Evolutionary conservation across 2,329 filamentous ascomycete genomes (phyloP).

Genomic region (Xylaria multiplex): DNA sequence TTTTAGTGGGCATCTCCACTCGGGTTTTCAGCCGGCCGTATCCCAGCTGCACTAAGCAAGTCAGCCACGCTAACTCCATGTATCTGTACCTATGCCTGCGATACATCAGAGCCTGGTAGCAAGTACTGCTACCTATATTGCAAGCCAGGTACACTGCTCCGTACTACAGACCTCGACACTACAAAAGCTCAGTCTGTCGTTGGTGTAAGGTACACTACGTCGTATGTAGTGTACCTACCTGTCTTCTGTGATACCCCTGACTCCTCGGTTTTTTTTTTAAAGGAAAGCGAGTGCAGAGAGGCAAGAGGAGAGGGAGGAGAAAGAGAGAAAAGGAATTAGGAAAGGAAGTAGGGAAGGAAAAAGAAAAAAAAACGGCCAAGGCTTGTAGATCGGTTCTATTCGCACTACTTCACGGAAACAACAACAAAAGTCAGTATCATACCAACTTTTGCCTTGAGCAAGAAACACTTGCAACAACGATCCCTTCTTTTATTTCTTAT

Average conservation of each 20-base stretch:
- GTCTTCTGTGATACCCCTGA: slow-evolving; percentile 27
- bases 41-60: background rate
- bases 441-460: slow-evolving; percentile 10
- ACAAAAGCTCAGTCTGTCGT: background rate
- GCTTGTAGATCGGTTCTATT: background rate
- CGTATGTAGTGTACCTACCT: slow-evolving; percentile 16
- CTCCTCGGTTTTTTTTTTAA: slow-evolving; percentile 16
- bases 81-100: no score
- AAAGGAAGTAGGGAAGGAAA: background rate
- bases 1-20: background rate
- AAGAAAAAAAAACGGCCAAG: background rate
- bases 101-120: no score
- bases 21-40: slow-evolving; percentile 10
- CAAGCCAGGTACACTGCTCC: no score
- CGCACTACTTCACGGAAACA: slow-evolving; percentile 4
- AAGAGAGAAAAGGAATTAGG: slow-evolving; percentile 9
- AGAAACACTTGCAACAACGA: slow-evolving; percentile 1
- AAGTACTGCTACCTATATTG: no score
- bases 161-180: no score
- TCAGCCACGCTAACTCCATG: no score
- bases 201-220: slow-evolving; percentile 6
- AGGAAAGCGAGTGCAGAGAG: slow-evolving; percentile 24
- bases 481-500: slow-evolving; percentile 2
- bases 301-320: slow-evolving; percentile 8
- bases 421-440: slow-evolving; percentile 7